These are phyloP conservation scores for Thamnidium elegans DNA, from an alignment of 192 early-diverging fungal genomes.

Conservation along the genomic window DNA sequence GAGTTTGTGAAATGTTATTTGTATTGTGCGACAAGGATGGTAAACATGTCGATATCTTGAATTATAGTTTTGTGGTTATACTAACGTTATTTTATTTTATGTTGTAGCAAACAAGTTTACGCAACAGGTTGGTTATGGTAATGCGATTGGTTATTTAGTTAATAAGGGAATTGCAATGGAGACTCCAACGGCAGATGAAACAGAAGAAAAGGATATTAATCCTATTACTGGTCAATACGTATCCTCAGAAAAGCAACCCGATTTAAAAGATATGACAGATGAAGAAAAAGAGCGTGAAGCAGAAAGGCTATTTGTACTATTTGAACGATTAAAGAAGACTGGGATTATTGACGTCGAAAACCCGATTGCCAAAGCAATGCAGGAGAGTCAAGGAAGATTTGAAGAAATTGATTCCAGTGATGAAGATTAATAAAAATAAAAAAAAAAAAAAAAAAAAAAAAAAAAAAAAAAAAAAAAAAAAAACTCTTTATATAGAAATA, in stretches of 20 bases:
- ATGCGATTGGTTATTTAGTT: constrained; percentile 88
- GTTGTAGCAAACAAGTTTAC: constrained; percentile 60
- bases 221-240: constrained; percentile 87
- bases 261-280: constrained; percentile 84
- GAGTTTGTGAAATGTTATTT: constrained; percentile 64
- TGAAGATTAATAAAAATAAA: constrained; percentile 15
- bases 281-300: constrained; percentile 97
- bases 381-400: constrained; percentile 37
- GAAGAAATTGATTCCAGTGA: constrained; percentile 21
- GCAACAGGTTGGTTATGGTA: constrained; percentile 85
- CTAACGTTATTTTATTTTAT: constrained; percentile 3
- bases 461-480: constrained; percentile 4
- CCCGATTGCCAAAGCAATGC: constrained; percentile 58
- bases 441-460: neutral
- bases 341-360: constrained; percentile 85
- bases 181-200: constrained; percentile 26
- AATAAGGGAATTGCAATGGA: constrained; percentile 63
- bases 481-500: too few relatives aligned
- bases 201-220: constrained; percentile 50
- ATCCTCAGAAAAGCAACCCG: constrained; percentile 38
- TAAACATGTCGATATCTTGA: constrained; percentile 29
- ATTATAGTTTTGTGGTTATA: neutral
- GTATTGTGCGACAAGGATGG: constrained; percentile 68
- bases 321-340: constrained; percentile 89
- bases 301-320: constrained; percentile 87